Evolutionary conservation across 164 flowering plant species (phyloP), one percentile per base, ranked within the genome.

Genomic region (Vitis labrusca): DNA sequence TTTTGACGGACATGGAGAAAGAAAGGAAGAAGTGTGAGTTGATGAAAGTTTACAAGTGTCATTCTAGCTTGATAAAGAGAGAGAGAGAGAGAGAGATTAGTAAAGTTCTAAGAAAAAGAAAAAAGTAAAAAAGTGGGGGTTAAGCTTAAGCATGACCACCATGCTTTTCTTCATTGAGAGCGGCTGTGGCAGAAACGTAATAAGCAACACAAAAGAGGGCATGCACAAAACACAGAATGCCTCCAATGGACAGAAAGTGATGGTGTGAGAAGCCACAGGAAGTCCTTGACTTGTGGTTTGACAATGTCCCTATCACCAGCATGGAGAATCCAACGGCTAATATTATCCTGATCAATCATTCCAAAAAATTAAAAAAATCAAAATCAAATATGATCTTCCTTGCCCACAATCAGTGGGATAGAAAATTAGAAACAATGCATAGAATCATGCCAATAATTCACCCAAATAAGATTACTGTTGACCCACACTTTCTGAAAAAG

Each of bases 141-240:
- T 32, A 55, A 66, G 67, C 44, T 37, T 37, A 12, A 12, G 49
- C 13, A 2, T 64, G 66, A 29, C 50, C 32, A 23, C 64, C 60
- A 14, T 51, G 62, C 50, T 69, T 65, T 50, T 2, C 67, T 9
- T 73, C 75, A 13, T 1, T 13, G 30, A 50, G 30, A 54, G 77
- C 47, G 2, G 91, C 87, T 65, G 71, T 82, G 56, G 94, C 80
- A 52, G 95, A 77, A 64, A 85, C 88, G 64, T 89, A 89, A 74
- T 80, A 91, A 0, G 89, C 89, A 30, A 86, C 83, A 60, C 84
- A 79, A 71, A 87, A 89, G 14, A 88, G 76, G 2, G 74, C 95
- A 82, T 94, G 98, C 66, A 94, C 87, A 67, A 94, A 84, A 69
- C 98, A 94, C 48, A 84, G 19, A 37, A 94, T 85, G 32, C 98